Evolutionary conservation across 768 basidiomycete genomes (phyloP).

Genomic region (Auriculariales sp.): DNA sequence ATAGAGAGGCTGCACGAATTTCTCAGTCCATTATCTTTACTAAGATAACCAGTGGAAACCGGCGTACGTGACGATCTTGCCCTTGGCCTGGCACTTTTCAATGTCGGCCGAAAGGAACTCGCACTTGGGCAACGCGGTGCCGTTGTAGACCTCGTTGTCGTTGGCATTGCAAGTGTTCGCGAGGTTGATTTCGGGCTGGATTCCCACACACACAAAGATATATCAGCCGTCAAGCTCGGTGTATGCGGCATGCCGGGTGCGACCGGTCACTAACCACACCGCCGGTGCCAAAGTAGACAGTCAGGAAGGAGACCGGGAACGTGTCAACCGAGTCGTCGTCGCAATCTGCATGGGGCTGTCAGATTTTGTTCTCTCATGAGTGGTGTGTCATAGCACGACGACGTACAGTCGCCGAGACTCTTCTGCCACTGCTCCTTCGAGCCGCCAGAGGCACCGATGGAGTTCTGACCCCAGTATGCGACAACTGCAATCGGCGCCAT

Average conservation of each 20-base stretch:
- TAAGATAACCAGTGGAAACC: no score
- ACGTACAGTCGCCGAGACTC: constrained; percentile 5
- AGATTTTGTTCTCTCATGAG: constrained; percentile 5
- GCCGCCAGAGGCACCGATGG: constrained; percentile 4
- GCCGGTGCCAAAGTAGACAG: constrained; percentile 6
- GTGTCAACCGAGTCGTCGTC: constrained; percentile 7
- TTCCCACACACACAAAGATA: no score
- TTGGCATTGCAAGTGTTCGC: constrained; percentile 55
- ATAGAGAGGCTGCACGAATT: constrained; percentile 9
- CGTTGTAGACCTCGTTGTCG: constrained; percentile 42
- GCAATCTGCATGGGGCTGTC: no score
- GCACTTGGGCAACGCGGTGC: constrained; percentile 50
- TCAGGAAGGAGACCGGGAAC: constrained; percentile 7
- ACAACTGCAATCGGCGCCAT: neutral
- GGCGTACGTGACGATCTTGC: constrained; percentile 38
- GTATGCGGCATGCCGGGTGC: no score
- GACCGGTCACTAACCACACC: constrained; percentile 2
- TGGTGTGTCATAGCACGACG: neutral
- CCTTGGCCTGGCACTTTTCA: constrained; percentile 45
- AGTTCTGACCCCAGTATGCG: constrained; percentile 5
- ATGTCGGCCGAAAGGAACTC: constrained; percentile 45
- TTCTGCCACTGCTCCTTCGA: constrained; percentile 4
- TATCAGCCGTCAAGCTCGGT: no score
- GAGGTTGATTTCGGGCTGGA: constrained; percentile 35
- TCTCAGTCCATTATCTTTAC: constrained; percentile 8